Base-by-base conservation (phyloP, 768 basidiomycete species). In the Tylopilus subfusipes region DNA sequence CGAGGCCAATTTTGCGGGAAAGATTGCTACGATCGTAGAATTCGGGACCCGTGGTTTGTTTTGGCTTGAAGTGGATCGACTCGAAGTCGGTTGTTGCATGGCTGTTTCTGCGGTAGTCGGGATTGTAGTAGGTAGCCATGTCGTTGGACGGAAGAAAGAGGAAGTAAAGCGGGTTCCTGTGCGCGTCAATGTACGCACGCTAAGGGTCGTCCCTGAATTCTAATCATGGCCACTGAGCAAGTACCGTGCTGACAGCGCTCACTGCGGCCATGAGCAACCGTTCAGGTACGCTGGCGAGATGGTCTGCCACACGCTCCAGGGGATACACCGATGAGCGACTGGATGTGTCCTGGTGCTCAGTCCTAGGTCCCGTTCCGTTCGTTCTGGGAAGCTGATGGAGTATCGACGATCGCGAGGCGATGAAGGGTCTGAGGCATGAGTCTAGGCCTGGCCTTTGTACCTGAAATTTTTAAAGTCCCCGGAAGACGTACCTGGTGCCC, bases 11-110 rank as follows among this genome's bases (percentile, higher is more conserved):
- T 34, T 22, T 55, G 47, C 70, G 67, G 18, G 65, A 63, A 10
- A 55, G 46, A 10, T 59, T 53, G 52, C 68, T 65, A 30, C 63
- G 63, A 43, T 70, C 63, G 38, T 67, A 70, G 34, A 66, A 66
- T n/a, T 68, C 62, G 46, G 60, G 58, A 4, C 66, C 56, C 5
- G 66, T 50, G 5, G 57, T 64, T 22, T 60, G 63, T 42, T 52
- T 68, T 22, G 38, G 47, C 43, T 61, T 57, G 51, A 62, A 61
- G 38, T 54, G 6, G n/a, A 64, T 54, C n/a, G 58, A 56, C 45
- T 66, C 66, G 7, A 56, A 70, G 57, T 61, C 61, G 13, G 56
- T 33, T 0, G 53, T 40, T 4, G 57, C 52, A 42, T 52, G 45
- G 38, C 53, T 60, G 50, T 52, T 45, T 46, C 53, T 56, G 39